These are phyloP conservation scores for Trametes villosa DNA, from an alignment of 768 basidiomycete species.

Conservation along the genomic window DNA sequence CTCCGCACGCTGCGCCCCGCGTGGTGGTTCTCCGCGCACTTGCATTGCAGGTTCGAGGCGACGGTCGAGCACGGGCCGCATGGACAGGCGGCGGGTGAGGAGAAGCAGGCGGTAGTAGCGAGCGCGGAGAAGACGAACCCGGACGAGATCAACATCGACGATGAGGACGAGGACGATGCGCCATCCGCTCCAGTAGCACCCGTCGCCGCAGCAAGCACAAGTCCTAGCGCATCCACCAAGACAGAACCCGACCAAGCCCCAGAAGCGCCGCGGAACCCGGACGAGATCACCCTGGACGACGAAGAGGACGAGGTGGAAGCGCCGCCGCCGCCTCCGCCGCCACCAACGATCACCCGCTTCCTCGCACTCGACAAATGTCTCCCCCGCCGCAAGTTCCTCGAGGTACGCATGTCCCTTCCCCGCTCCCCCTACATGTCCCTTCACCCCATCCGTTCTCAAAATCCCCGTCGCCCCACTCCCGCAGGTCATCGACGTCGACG, in stretches of 20 bases:
- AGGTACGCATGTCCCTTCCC: slow-evolving; percentile 54
- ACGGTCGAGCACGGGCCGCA: slow-evolving; percentile 50
- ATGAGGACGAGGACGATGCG: slow-evolving; percentile 35
- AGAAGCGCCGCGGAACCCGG: slow-evolving; percentile 43
- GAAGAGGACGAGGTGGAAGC: slow-evolving; percentile 50
- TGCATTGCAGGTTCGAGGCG: slow-evolving; percentile 89
- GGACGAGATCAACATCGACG: slow-evolving; percentile 46
- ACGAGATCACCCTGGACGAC: slow-evolving; percentile 53
- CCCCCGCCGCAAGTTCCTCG: slow-evolving; percentile 71
- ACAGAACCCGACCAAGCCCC: neutral
- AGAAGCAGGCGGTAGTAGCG: too few relatives aligned
- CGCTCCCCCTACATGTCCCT: slow-evolving; percentile 9
- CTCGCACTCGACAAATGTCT: slow-evolving; percentile 85
- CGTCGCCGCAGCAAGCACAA: too few relatives aligned
- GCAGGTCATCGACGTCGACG: slow-evolving; percentile 72
- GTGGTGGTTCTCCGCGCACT: slow-evolving; percentile 94
- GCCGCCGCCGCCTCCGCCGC: slow-evolving; percentile 40
- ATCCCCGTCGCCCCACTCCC: neutral
- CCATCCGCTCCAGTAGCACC: too few relatives aligned
- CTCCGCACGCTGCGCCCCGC: slow-evolving; percentile 70
- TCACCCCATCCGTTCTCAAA: neutral
- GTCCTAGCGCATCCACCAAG: too few relatives aligned
- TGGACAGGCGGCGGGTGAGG: too few relatives aligned
- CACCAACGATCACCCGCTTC: slow-evolving; percentile 63
- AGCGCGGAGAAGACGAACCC: slow-evolving; percentile 32